Evolutionary conservation across 192 early-diverging fungal species (phyloP).

Genomic region (Podila clonocystis): DNA sequence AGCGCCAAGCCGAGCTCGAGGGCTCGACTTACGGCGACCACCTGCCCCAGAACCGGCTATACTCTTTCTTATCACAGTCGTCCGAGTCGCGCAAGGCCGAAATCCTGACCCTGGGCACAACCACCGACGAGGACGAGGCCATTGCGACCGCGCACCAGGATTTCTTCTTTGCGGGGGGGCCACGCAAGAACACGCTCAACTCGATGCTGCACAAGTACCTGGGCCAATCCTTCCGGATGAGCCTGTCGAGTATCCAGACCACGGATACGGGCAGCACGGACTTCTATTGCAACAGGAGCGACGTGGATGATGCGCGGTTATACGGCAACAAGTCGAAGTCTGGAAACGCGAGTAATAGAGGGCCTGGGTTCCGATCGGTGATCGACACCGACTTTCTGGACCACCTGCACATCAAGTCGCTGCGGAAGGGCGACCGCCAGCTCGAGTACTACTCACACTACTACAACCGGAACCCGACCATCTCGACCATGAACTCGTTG

Average conservation of each 20-base stretch:
- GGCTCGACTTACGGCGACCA: slow-evolving; percentile 22
- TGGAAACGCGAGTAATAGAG: not conserved
- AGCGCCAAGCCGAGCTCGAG: slow-evolving; percentile 1
- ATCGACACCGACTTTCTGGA: slow-evolving; percentile 29
- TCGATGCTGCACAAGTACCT: slow-evolving; percentile 35
- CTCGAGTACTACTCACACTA: slow-evolving; percentile 28
- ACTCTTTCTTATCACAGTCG: slow-evolving; percentile 17
- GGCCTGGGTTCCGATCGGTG: slow-evolving; percentile 12
- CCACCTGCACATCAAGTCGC: slow-evolving; percentile 37
- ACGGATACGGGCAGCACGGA: not conserved
- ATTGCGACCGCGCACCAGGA: not conserved
- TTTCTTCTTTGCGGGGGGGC: not conserved
- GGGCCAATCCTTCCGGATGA: slow-evolving; percentile 34
- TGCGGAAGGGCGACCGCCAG: slow-evolving; percentile 21
- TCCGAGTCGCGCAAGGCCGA: slow-evolving; percentile 37
- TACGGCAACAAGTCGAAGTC: no score
- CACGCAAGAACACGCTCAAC: slow-evolving; percentile 28
- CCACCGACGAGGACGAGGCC: not conserved
- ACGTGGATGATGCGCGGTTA: no score
- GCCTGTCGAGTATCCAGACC: slow-evolving; percentile 14
- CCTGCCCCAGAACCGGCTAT: not conserved
- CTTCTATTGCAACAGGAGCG: not conserved
- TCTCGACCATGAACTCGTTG: slow-evolving; percentile 10
- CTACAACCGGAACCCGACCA: slow-evolving; percentile 27
- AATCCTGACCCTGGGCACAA: slow-evolving; percentile 15